Percentiles rank a stretch among this genome's conserved stretches.
Evolutionary conservation across 768 basidiomycete species (phyloP).

Genomic region (button mushroom (Agaricus bisporus)): DNA sequence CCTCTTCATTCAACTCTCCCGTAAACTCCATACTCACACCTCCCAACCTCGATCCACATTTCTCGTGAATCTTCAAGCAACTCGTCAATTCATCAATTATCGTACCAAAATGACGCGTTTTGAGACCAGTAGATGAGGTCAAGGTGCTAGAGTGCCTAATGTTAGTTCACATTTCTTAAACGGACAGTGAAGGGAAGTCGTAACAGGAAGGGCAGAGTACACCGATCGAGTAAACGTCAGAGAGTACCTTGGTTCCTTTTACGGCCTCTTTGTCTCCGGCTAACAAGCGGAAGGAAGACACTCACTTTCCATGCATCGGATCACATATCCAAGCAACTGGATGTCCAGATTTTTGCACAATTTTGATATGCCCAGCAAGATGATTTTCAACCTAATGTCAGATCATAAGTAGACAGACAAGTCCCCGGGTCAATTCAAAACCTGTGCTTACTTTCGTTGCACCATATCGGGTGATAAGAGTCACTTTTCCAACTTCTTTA

Average conservation of each 20-base stretch:
- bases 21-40: constrained; percentile 90
- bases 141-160: no score
- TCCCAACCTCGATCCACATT: constrained; percentile 67
- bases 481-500: constrained; percentile 76
- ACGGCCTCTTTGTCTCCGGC: no score
- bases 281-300: constrained; percentile 7
- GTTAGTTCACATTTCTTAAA: no score
- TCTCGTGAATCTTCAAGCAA: constrained; percentile 75
- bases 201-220: no score
- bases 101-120: constrained; percentile 85
- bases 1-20: constrained; percentile 84
- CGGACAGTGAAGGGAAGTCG: no score
- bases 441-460: constrained; percentile 59
- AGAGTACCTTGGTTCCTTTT: no score
- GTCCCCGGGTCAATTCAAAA: background rate
- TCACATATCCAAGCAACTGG: constrained; percentile 94
- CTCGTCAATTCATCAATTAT: constrained; percentile 85
- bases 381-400: constrained; percentile 60
- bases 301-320: constrained; percentile 98
- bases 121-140: constrained; percentile 73
- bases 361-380: constrained; percentile 75
- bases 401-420: constrained; percentile 2
- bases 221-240: background rate
- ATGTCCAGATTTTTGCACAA: constrained; percentile 75
- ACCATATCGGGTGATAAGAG: constrained; percentile 91